Evolutionary conservation across 139 green algal genomes (phyloP), one percentile per base, ranked within the genome.

Genomic region (Chlorella sp.): DNA sequence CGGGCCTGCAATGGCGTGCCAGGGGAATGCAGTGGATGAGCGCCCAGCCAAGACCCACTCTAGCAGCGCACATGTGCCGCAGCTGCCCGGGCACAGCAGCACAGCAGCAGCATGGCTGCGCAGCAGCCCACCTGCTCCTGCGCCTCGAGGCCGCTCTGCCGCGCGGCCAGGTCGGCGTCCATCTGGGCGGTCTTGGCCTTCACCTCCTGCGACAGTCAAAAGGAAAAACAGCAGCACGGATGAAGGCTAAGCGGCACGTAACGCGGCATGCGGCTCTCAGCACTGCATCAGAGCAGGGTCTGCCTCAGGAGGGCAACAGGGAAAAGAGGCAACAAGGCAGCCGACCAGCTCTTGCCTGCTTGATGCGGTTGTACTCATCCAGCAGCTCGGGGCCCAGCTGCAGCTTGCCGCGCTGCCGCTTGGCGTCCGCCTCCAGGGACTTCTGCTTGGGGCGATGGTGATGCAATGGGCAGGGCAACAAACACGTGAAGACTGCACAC

Each of bases 361-460:
- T 89, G 41, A 94, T 87, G 34, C 64, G 65, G 56, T 87, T 82
- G 87, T 93, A 95, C 74, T 94, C 89, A 0, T 83, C 65, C 32
- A 88, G 57, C 80, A 87, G 47, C 63, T 85, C 88, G 3, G 73
- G 41, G 2, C 28, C 69, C 62, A 91, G 74, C 44, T 36, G 34
- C 81, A 86, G 81, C n/a, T 47, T 71, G 73, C 73, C 78, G 11
- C 32, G 18, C 72, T 69, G 84, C 30, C 82, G 30, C 60, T 47
- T 26, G 28, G 79, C 30, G 30, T 89, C 75, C 23, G 62, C 80
- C 71, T 91, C 75, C 67, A 91, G 70, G 44, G 78, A 23, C 23
- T 64, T 62, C 74, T 92, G 85, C 30, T 67, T 11, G 38, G 12
- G 26, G n/a, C n/a, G n/a, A n/a, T n/a, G n/a, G n/a, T n/a, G n/a